Percentiles rank a stretch among this genome's conserved stretches.
These are phyloP conservation scores for Ustulina deusta DNA, from an alignment of 2,329 filamentous ascomycete species.

Conservation along the genomic window DNA sequence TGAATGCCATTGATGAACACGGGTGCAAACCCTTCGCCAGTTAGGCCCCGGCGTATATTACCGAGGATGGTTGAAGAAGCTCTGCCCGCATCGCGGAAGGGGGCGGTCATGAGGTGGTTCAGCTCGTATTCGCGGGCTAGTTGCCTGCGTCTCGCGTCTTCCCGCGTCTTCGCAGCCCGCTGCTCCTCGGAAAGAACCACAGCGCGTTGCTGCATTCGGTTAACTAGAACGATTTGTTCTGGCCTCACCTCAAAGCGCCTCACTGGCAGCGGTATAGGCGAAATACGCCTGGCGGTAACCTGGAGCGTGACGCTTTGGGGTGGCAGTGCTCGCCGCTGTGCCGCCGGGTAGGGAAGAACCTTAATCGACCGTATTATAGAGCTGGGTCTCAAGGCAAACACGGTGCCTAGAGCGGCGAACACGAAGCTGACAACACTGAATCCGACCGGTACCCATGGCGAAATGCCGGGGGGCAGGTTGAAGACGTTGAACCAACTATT, in stretches of 20 bases:
- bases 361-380: constrained; percentile 70
- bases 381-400: constrained; percentile 68
- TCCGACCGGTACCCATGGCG: constrained; percentile 67
- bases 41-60: constrained; percentile 64
- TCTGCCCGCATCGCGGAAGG: constrained; percentile 64
- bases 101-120: constrained; percentile 67
- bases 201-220: constrained; percentile 50
- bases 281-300: constrained; percentile 62
- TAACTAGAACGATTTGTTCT: constrained; percentile 53
- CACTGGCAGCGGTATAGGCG: constrained; percentile 58
- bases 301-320: constrained; percentile 60
- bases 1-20: constrained; percentile 60
- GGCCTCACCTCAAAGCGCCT: constrained; percentile 58
- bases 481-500: constrained; percentile 64
- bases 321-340: constrained; percentile 8
- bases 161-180: constrained; percentile 48
- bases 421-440: constrained; percentile 70
- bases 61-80: constrained; percentile 57
- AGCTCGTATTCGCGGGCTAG: constrained; percentile 63
- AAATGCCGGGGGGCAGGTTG: constrained; percentile 63
- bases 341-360: constrained; percentile 56
- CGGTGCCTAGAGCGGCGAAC: constrained; percentile 70
- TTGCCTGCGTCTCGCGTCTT: constrained; percentile 54
- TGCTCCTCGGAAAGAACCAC: constrained; percentile 43
- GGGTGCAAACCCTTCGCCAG: constrained; percentile 67